Conservation (phyloP, 179 eudicot species). For the Vitellaria paradoxa region DNA sequence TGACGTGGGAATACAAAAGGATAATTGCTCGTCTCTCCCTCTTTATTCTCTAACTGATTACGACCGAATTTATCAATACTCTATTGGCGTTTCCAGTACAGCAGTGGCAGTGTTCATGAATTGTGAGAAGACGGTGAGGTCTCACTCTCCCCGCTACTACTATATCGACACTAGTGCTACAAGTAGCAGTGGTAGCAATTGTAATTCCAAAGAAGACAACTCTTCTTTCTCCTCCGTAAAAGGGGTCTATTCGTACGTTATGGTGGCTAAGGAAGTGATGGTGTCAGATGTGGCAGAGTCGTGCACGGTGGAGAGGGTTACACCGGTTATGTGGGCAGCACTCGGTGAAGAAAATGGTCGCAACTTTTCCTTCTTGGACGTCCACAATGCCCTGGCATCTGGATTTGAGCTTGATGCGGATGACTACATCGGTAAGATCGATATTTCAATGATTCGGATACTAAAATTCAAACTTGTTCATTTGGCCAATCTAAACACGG, state of each 20-base stretch:
- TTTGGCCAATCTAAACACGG: too few species aligned
- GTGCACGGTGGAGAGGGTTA: neutral
- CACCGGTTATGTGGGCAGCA: too few species aligned
- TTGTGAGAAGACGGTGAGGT: neutral
- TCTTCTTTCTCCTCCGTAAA: neutral
- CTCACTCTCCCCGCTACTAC: neutral
- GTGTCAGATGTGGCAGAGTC: neutral
- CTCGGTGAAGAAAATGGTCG: too few species aligned
- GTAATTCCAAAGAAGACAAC: neutral
- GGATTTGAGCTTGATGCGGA: neutral
- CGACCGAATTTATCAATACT: too few species aligned
- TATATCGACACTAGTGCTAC: too few species aligned
- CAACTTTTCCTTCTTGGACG: neutral
- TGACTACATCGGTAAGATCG: too few species aligned
- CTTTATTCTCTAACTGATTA: constrained; percentile 7
- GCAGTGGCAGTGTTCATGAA: constrained; percentile 8
- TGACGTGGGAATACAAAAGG: constrained; percentile 16
- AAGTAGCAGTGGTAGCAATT: neutral
- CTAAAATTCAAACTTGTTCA: too few species aligned
- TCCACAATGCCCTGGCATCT: neutral
- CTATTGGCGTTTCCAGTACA: too few species aligned
- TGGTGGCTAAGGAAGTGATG: neutral
- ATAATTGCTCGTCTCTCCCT: constrained; percentile 17
- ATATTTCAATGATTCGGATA: too few species aligned
- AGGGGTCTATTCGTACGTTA: neutral